phyloP scores from a whole-genome alignment of 1,139 yeast genomes.

The Taphrina deformans region DNA sequence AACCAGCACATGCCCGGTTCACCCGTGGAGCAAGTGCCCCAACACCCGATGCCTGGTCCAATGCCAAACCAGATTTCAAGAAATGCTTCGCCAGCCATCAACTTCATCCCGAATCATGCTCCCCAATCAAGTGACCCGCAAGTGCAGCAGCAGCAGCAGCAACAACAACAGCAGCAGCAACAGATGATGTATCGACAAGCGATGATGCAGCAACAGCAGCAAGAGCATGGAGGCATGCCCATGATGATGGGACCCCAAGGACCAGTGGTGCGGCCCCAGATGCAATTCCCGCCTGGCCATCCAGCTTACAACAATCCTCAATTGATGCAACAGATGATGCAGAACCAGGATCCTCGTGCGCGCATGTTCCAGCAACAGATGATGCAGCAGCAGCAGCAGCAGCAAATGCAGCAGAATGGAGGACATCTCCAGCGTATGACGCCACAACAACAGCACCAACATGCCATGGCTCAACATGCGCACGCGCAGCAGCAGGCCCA shows the following conservation, averaged over 20 bases:
- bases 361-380: slow-evolving; percentile 28
- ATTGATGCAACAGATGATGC: slow-evolving; percentile 34
- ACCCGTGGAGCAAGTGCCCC: slow-evolving; percentile 77
- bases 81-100: slow-evolving; percentile 34
- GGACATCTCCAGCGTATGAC: slow-evolving; percentile 42
- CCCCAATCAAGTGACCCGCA: slow-evolving; percentile 18
- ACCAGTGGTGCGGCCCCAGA: slow-evolving; percentile 33
- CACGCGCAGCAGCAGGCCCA: slow-evolving; percentile 34
- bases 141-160: slow-evolving; percentile 10
- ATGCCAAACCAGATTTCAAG: slow-evolving; percentile 33
- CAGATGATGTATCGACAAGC: slow-evolving; percentile 34
- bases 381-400: slow-evolving; percentile 24
- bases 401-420: slow-evolving; percentile 38
- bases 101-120: slow-evolving; percentile 36
- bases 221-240: slow-evolving; percentile 30
- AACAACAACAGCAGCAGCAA: slow-evolving; percentile 24
- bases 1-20: slow-evolving; percentile 45
- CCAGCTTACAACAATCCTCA: slow-evolving; percentile 32
- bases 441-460: slow-evolving; percentile 37
- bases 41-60: slow-evolving; percentile 17
- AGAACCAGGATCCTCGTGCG: slow-evolving; percentile 24
- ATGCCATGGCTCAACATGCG: slow-evolving; percentile 14
- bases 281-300: slow-evolving; percentile 30
- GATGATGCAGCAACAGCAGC: slow-evolving; percentile 32
- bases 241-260: slow-evolving; percentile 35